Evolutionary conservation across 495 filamentous ascomycete genomes (phyloP), one percentile per base, ranked within the genome.

Genomic region (Penicillium canariense): DNA sequence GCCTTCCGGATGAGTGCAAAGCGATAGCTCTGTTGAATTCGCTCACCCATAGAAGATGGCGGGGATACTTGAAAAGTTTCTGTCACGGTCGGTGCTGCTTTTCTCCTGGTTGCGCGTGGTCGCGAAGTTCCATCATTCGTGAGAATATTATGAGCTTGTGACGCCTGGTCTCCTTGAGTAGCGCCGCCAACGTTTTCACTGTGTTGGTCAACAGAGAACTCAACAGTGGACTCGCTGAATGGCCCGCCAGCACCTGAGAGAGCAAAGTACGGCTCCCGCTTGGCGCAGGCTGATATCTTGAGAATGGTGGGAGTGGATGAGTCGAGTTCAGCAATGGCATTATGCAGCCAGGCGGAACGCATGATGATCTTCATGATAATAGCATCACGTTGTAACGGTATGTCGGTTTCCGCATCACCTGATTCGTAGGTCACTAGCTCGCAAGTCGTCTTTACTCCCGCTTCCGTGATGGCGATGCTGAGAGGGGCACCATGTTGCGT

Each of bases 331-430:
- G 78, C 81, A 58, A 96, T 78, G n/a, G 88, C 86, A 67, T 96
- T 90, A 48, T 90, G 81, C 12, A 97, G 79, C 83, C 85, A 91
- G 49, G 81, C 81, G 28, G 88, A 83, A 50, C 88, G 86, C 85
- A 95, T 96, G 69, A 98, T 97, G 49, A 96, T 89, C 61, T 98
- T 98, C 75, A 94, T 88, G 32, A 85, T 80, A 5, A 96, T 78
- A 32, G 84, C 79, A 35, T 92, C 83, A 32, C 88, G 82, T 62
- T 89, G 83, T 28, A 96, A 84, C 8, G 92, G 93, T 30, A 97
- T 96, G 48, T 94, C 89, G 17, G 81, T 66, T 54, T 77, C 69
- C 30, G 80, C 80, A 14, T 77, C 77, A 23, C 76, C 76, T 25
- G 90, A 81, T 45, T 91, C 84, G 66, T 96, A 98, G 6, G 94